Conservation (phyloP, 192 early-diverging fungal genomes). For the Entomortierella chlamydospora region DNA sequence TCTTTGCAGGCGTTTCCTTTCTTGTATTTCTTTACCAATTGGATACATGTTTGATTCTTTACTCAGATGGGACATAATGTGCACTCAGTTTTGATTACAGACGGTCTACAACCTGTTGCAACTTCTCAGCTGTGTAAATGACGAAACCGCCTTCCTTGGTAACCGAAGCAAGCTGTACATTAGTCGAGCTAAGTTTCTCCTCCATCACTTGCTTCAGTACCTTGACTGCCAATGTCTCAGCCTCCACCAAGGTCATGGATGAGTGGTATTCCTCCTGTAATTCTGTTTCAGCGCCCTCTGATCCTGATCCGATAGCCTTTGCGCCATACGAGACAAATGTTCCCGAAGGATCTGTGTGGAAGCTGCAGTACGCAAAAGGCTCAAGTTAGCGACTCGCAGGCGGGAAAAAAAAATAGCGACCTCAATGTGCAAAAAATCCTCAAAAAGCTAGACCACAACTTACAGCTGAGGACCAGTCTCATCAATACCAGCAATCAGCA, state of each 20-base stretch:
- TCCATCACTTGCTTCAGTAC: constrained; percentile 99
- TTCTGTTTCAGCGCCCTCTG: constrained; percentile 98
- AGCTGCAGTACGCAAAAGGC: constrained; percentile 58
- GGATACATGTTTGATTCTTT: not conserved
- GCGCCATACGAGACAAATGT: constrained; percentile 96
- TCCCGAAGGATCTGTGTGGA: constrained; percentile 97
- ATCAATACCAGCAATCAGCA: constrained; percentile 97
- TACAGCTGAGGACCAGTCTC: constrained; percentile 98
- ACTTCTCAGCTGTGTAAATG: constrained; percentile 83
- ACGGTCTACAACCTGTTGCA: constrained; percentile 81
- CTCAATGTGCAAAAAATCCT: too few species aligned
- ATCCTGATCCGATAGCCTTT: constrained; percentile 99
- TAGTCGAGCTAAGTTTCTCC: constrained; percentile 96
- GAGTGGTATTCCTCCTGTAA: constrained; percentile 96
- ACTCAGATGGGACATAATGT: constrained; percentile 42
- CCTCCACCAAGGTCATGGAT: constrained; percentile 88
- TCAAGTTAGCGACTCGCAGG: too few species aligned
- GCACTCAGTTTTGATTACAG: constrained; percentile 27
- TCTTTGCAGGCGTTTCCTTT: not conserved
- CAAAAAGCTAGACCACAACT: constrained; percentile 29
- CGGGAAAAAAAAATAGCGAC: not conserved
- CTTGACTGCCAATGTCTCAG: constrained; percentile 90
- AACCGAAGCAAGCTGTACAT: constrained; percentile 95
- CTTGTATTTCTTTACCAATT: not conserved
- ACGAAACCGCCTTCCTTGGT: constrained; percentile 82